Conservation (phyloP, 257 asterid species). For the Jaltomata sinuosa region DNA sequence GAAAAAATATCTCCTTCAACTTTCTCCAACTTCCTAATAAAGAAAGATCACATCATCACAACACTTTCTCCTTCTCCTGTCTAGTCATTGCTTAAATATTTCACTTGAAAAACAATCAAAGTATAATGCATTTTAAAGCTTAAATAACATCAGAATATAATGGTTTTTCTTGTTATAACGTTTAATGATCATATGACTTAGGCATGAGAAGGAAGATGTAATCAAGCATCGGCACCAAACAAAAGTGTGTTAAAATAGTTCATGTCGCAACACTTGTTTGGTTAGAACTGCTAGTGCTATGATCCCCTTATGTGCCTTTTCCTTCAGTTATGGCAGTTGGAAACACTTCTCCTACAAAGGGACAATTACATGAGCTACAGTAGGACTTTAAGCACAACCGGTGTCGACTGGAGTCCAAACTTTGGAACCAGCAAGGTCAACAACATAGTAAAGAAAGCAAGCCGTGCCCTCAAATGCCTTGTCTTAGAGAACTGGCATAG, state of each 20-base stretch:
- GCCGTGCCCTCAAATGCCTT: slow-evolving; percentile 16
- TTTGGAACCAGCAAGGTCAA: slow-evolving; percentile 17
- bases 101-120: background rate
- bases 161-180: background rate
- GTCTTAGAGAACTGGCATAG: slow-evolving; percentile 73
- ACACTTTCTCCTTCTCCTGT: background rate
- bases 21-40: background rate
- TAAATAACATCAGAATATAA: background rate
- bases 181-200: background rate
- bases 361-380: slow-evolving; percentile 81
- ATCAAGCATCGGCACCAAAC: background rate
- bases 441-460: slow-evolving; percentile 13
- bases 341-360: slow-evolving; percentile 67
- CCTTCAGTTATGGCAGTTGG: slow-evolving; percentile 86
- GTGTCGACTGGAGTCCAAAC: slow-evolving; percentile 55
- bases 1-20: background rate
- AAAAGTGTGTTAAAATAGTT: background rate
- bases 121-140: background rate
- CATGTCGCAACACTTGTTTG: background rate
- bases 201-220: background rate
- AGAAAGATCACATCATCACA: background rate
- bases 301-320: background rate
- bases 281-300: background rate
- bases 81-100: background rate
- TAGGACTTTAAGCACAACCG: slow-evolving; percentile 59